Percentiles rank a stretch among this genome's conserved stretches.
Conservation (phyloP, 2,329 filamentous ascomycete species). For the Diaporthe vaccinii region DNA sequence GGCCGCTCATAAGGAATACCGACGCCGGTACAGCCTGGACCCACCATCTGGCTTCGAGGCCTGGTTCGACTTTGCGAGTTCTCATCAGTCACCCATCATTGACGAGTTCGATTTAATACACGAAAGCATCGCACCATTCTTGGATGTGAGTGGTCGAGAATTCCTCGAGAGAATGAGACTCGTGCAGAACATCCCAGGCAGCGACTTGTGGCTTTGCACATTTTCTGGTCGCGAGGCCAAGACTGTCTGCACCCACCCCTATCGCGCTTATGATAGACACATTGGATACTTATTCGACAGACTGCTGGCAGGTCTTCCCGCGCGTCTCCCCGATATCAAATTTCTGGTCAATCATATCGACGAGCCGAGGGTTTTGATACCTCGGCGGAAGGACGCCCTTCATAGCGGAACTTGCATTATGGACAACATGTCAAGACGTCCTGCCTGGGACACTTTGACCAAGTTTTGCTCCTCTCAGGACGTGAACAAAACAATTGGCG, state of each 20-base stretch:
- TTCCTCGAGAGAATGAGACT: constrained; percentile 48
- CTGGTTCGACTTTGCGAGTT: constrained; percentile 60
- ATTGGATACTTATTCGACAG: constrained; percentile 17
- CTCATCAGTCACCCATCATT: constrained; percentile 58
- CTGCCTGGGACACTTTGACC: constrained; percentile 46
- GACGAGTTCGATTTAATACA: constrained; percentile 64
- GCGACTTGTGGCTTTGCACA: constrained; percentile 31
- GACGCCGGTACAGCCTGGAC: constrained; percentile 55
- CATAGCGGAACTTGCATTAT: not conserved
- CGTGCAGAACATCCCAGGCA: constrained; percentile 16
- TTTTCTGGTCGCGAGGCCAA: constrained; percentile 47
- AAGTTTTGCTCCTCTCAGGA: not conserved
- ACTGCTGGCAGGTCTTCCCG: constrained; percentile 46
- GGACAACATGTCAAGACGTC: constrained; percentile 48
- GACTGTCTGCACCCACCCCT: constrained; percentile 28
- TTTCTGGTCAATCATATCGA: constrained; percentile 65
- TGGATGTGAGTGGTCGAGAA: constrained; percentile 53
- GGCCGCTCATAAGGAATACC: constrained; percentile 57
- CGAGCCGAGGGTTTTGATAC: constrained; percentile 58
- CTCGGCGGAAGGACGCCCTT: not conserved
- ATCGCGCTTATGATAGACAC: constrained; percentile 30
- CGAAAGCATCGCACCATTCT: constrained; percentile 56
- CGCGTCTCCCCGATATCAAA: constrained; percentile 52
- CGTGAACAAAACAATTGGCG: not conserved
- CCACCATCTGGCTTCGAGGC: constrained; percentile 61